Evolutionary conservation across 345 rosid species (phyloP), one percentile per base, ranked within the genome.

Genomic region (Bretschneidera sinensis): DNA sequence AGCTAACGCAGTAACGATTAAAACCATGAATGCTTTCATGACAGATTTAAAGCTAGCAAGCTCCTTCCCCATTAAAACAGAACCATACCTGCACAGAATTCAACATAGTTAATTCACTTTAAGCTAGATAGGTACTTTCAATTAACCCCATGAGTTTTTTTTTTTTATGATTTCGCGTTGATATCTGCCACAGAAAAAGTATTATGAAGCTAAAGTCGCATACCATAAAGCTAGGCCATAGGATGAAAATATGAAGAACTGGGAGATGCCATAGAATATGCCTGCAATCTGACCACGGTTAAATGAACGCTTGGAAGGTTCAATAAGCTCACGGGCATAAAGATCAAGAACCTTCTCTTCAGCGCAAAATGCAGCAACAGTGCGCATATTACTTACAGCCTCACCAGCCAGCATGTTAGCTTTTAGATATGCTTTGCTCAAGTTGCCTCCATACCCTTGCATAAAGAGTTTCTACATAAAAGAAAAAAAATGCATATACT

Each of bases 351-450:
- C 76, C 81, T 92, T 92, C 54, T 90, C 87, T 61, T 92, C 97
- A 0, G 96, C 78, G 65, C 97, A 92, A 63, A 92, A 90, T 21
- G 99, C 97, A 18, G 97, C 94, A 21, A 92, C 89, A 0, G 99
- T 92, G 4, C 99, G 83, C 13, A 90, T 90, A 61, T 92, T 92
- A 60, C 99, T 84, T 61, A 89, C 95, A 31, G 97, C 96, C 71
- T 92, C 99, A 57, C 82, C 96, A 9, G 99, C 98, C 57, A 89
- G 71, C 98, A 89, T 92, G 76, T 92, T 92, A 19, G 98, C 98
- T 73, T 83, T 84, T 31, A 92, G 75, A 68, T 92, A 92, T 17
- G 96, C 96, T 73, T 87, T 92, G 74, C 95, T 92, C 74, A 92
- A 78, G 81, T 92, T 77, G 55, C 94, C 98, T n/a, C 98, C 98